Conservation (phyloP, 2,329 filamentous ascomycete genomes). For the Claviceps spartinae region DNA sequence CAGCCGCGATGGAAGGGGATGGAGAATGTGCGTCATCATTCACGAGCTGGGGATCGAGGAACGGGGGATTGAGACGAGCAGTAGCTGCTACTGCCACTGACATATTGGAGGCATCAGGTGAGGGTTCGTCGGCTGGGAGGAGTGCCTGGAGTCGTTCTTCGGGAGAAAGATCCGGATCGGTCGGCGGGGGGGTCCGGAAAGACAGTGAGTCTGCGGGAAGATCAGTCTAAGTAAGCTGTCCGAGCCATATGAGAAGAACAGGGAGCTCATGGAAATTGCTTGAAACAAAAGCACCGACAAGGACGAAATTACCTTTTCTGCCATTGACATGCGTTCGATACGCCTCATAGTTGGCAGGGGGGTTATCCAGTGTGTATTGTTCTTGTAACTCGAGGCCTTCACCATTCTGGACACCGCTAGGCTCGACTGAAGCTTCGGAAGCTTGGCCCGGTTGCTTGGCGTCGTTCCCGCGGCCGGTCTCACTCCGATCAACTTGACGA, state of each 20-base stretch:
- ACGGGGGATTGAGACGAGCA: slow-evolving; percentile 38
- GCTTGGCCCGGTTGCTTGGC: slow-evolving; percentile 17
- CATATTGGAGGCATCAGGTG: slow-evolving; percentile 33
- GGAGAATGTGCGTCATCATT: slow-evolving; percentile 17
- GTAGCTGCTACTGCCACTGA: slow-evolving; percentile 44
- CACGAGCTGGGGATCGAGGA: slow-evolving; percentile 39
- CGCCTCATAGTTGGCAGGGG: slow-evolving; percentile 34
- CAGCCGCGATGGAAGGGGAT: slow-evolving; percentile 14
- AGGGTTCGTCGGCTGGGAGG: slow-evolving; percentile 21
- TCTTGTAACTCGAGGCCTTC: slow-evolving; percentile 42
- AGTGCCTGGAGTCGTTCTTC: slow-evolving; percentile 39
- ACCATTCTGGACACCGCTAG: slow-evolving; percentile 11
- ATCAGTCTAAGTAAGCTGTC: neutral
- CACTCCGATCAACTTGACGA: slow-evolving; percentile 56
- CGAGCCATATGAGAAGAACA: neutral
- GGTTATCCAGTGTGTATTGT: slow-evolving; percentile 44
- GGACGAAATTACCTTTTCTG: slow-evolving; percentile 12
- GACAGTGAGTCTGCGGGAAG: slow-evolving; percentile 6
- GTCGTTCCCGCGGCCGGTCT: slow-evolving; percentile 40
- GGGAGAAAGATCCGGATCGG: slow-evolving; percentile 23
- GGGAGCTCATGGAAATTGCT: neutral
- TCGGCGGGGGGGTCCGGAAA: slow-evolving; percentile 14
- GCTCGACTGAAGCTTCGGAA: slow-evolving; percentile 12
- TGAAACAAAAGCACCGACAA: slow-evolving; percentile 7
- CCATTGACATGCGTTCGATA: slow-evolving; percentile 11